These are phyloP conservation scores for Petunia axillaris DNA, from an alignment of 257 asterid genomes.

Conservation along the genomic window DNA sequence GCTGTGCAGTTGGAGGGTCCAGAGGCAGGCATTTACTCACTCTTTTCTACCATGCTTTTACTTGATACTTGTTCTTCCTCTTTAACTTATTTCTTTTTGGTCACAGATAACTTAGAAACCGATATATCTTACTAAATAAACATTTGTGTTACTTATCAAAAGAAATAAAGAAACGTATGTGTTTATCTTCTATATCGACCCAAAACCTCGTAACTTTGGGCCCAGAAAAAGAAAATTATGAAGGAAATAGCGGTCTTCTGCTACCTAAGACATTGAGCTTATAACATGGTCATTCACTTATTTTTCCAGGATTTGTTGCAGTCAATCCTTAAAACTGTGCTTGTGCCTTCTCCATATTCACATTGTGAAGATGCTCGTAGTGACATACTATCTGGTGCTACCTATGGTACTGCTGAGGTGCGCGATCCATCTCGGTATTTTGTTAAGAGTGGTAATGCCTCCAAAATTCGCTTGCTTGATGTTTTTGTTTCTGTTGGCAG, in stretches of 20 bases:
- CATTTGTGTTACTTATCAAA: background rate
- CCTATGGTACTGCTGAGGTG: slow-evolving; percentile 77
- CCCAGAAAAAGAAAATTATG: slow-evolving; percentile 9
- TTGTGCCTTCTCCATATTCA: slow-evolving; percentile 59
- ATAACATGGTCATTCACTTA: background rate
- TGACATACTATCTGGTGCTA: slow-evolving; percentile 56
- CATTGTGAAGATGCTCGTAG: slow-evolving; percentile 43
- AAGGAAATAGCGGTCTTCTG: background rate
- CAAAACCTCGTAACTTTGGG: background rate
- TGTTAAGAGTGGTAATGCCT: background rate
- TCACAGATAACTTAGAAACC: background rate
- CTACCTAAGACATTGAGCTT: background rate
- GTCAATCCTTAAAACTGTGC: slow-evolving; percentile 49
- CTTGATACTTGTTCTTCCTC: slow-evolving; percentile 2
- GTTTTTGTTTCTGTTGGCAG: slow-evolving; percentile 45
- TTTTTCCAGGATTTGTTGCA: slow-evolving; percentile 60
- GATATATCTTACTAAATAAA: background rate
- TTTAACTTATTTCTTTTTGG: background rate
- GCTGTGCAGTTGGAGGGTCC: slow-evolving; percentile 80
- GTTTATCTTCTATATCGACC: background rate
- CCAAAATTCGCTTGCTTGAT: slow-evolving; percentile 26
- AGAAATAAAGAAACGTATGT: background rate
- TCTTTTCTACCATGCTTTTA: slow-evolving; percentile 20
- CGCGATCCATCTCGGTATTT: slow-evolving; percentile 30
- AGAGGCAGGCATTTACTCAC: slow-evolving; percentile 58